A percentile compares a stretch with the other conserved stretches of the same genome.
phyloP scores from a whole-genome alignment of 1,284 basidiomycete species.

The Volvariella surrecta region DNA sequence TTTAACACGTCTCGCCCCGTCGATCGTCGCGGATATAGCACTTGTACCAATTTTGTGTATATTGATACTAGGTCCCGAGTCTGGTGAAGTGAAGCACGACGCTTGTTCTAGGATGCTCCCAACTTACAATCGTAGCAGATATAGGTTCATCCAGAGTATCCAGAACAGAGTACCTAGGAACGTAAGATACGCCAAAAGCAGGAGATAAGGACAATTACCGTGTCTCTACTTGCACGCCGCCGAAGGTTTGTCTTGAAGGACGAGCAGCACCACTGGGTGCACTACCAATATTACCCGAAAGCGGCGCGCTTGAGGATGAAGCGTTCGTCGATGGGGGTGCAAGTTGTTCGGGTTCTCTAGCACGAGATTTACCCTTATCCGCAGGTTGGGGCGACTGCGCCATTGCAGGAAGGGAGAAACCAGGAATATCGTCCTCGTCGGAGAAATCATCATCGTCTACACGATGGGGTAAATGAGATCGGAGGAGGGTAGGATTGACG shows the following conservation, averaged over 20 bases:
- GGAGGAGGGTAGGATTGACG: not conserved
- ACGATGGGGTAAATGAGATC: constrained; percentile 8
- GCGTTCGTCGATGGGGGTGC: constrained; percentile 31
- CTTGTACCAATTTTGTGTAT: constrained; percentile 87
- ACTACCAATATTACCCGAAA: constrained; percentile 72
- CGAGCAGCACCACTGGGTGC: constrained; percentile 28
- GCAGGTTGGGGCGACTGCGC: constrained; percentile 27
- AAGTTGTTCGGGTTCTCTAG: constrained; percentile 42
- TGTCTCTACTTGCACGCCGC: constrained; percentile 83
- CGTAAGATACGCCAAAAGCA: not conserved
- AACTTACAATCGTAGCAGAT: constrained; percentile 76
- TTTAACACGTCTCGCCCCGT: constrained; percentile 72
- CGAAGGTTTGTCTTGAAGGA: constrained; percentile 54
- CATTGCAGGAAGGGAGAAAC: constrained; percentile 58
- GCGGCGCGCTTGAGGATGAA: constrained; percentile 21
- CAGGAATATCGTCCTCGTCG: constrained; percentile 71
- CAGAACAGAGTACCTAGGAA: constrained; percentile 62
- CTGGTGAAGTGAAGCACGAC: constrained; percentile 30
- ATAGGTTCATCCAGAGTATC: constrained; percentile 92
- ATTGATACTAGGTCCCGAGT: constrained; percentile 83
- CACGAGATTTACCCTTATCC: constrained; percentile 66
- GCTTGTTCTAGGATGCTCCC: constrained; percentile 3
- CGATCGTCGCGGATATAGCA: constrained; percentile 78
- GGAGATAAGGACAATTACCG: constrained; percentile 40
- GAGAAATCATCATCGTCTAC: constrained; percentile 71